phyloP scores from a whole-genome alignment of 352 stramenopile species.

The Globisporangium acanthophoron region DNA sequence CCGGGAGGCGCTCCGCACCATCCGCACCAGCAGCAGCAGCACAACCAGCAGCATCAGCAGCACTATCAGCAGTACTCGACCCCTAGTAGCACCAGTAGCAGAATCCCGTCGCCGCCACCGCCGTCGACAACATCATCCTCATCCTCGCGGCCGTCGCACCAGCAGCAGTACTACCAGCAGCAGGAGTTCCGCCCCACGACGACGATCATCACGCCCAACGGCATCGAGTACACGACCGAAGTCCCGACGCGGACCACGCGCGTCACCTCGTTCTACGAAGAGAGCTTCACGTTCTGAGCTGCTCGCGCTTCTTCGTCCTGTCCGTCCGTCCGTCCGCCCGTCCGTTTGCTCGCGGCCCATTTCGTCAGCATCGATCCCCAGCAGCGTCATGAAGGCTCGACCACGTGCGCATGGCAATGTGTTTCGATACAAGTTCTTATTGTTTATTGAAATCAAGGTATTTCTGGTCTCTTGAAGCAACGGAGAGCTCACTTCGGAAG shows the following conservation, averaged over 20 bases:
- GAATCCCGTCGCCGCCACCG: not conserved
- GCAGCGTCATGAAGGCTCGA: not conserved
- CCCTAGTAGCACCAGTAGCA: not conserved
- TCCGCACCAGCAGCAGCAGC: constrained; percentile 25
- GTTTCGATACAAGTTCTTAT: no score
- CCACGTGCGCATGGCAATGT: no score
- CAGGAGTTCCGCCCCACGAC: constrained; percentile 7
- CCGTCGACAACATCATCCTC: not conserved
- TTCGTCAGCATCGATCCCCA: not conserved
- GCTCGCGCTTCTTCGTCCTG: not conserved
- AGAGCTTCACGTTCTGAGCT: constrained; percentile 53
- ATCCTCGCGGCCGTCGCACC: not conserved
- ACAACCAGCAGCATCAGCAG: constrained; percentile 20
- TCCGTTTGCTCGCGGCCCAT: not conserved
- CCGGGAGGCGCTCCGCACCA: constrained; percentile 10
- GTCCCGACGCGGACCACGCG: constrained; percentile 7
- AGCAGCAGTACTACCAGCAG: not conserved
- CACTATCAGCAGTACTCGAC: constrained; percentile 20
- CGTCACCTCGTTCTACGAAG: constrained; percentile 39
- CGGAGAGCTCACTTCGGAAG: not conserved
- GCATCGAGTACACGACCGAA: constrained; percentile 20
- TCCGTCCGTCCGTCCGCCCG: not conserved
- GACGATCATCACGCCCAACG: constrained; percentile 16
- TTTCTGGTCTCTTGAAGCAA: no score
- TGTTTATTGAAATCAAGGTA: no score